Percentiles rank a stretch among this genome's conserved stretches.
Conservation (phyloP, 345 rosid genomes). For the Lepidium sativum region DNA sequence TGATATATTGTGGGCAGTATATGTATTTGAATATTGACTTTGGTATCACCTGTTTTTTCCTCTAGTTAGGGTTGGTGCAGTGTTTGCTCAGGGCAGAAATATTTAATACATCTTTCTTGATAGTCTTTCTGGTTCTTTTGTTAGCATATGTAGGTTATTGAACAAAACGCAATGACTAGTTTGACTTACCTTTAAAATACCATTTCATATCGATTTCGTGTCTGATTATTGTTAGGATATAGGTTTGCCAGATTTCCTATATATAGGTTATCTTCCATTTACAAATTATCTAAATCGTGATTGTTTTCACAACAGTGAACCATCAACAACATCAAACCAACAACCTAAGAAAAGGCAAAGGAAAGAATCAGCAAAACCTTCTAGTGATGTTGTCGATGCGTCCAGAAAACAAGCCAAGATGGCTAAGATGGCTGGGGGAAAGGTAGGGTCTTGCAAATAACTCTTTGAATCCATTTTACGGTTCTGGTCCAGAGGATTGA, state of each 20-base stretch:
- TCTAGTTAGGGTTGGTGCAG: not conserved
- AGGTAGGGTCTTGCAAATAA: conserved; percentile 32
- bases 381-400: conserved; percentile 42
- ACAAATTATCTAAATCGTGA: not conserved
- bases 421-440: conserved; percentile 36
- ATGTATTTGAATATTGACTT: not conserved
- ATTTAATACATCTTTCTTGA: not conserved
- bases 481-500: conserved; percentile 26
- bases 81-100: not conserved
- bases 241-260: not conserved
- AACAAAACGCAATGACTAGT: not conserved
- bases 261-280: not conserved
- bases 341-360: conserved; percentile 79
- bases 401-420: conserved; percentile 47
- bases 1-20: not conserved
- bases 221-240: not conserved
- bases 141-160: not conserved
- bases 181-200: not conserved
- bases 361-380: conserved; percentile 50
- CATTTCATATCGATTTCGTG: not conserved
- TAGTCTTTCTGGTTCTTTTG: not conserved
- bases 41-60: not conserved
- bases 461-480: conserved; percentile 27
- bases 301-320: conserved; percentile 42
- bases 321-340: conserved; percentile 43